Evolutionary conservation across 2,329 filamentous ascomycete genomes (phyloP).

Genomic region (Ophiostoma perfectum): DNA sequence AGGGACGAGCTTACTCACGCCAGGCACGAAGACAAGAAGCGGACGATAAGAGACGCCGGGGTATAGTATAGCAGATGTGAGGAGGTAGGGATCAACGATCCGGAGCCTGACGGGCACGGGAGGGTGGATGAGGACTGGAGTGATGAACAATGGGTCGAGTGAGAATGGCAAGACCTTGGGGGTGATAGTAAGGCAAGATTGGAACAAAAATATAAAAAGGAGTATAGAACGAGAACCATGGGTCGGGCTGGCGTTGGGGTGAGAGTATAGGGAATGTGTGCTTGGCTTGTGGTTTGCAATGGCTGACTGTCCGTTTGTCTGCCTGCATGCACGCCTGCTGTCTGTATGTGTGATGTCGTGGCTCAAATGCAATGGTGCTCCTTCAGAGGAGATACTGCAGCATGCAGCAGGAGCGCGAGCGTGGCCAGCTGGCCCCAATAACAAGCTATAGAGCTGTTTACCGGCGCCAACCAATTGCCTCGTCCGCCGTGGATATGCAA

Average conservation of each 20-base stretch:
- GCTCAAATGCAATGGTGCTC: slow-evolving; percentile 22
- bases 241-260: too few relatives aligned
- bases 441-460: not conserved
- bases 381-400: slow-evolving; percentile 12
- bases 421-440: slow-evolving; percentile 22
- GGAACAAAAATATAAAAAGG: not conserved
- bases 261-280: not conserved
- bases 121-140: not conserved
- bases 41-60: not conserved
- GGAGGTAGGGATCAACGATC: not conserved
- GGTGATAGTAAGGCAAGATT: not conserved
- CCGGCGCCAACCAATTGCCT: too few relatives aligned
- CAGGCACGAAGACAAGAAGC: not conserved
- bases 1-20: not conserved
- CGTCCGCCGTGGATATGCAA: too few relatives aligned
- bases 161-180: slow-evolving; percentile 3
- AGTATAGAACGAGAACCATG: not conserved
- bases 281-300: slow-evolving; percentile 1
- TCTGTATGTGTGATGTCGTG: slow-evolving; percentile 25
- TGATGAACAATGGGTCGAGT: not conserved
- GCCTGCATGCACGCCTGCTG: not conserved
- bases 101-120: slow-evolving; percentile 4
- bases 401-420: slow-evolving; percentile 15
- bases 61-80: not conserved
- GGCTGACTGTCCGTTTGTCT: not conserved